Base-by-base conservation (phyloP, 2,329 filamentous ascomycete genomes). In the Clarireedia hainanense region DNA sequence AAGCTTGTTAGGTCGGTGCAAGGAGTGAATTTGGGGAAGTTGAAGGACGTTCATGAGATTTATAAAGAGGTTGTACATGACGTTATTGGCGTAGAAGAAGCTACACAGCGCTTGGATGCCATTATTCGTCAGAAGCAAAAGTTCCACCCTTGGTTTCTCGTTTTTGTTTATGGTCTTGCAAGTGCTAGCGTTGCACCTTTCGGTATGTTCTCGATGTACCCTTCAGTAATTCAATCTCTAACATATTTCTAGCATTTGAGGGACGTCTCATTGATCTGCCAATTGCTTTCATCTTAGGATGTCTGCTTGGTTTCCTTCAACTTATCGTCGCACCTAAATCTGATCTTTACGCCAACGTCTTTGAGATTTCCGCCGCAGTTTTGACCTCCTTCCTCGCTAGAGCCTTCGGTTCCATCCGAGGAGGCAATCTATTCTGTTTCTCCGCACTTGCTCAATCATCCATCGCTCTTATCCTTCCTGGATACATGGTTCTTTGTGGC, bases 31-130 rank as follows among this genome's bases (percentile, higher is more conserved):
- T 75, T 91, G 0, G 87, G 86, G 27, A 86, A 85, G 64, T 78
- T 91, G 12, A 78, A 84, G 50, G 88, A 91, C 61, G 80, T 86
- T 2, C 87, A 91, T 64, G 80, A 86, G 62, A 82, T 91, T 55
- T 91, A 91, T 73, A 91, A 91, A 68, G 81, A 88, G 56, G 87
- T 91, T n/a, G 81, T 91, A 1, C 87, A 91, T 65, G 87, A 91
- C 67, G 76, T 80, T n/a, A 79, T 89, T 7, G 77, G 83, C 9
- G 84, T 88, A 0, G 85, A 89, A 43, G 85, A 89, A 61, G 87
- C 85, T 1, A 86, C 80, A 1, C 70, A 73, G 9, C 75, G 79
- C 17, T 72, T 91, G 0, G 79, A 88, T 47, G 75, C 77, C 2
- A 75, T 82, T 5, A 77, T 78, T 57, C 64, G 65, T 0, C 70